These are phyloP conservation scores for Aureobasidium sp. DNA, from an alignment of 2,329 filamentous ascomycete genomes.

Conservation along the genomic window DNA sequence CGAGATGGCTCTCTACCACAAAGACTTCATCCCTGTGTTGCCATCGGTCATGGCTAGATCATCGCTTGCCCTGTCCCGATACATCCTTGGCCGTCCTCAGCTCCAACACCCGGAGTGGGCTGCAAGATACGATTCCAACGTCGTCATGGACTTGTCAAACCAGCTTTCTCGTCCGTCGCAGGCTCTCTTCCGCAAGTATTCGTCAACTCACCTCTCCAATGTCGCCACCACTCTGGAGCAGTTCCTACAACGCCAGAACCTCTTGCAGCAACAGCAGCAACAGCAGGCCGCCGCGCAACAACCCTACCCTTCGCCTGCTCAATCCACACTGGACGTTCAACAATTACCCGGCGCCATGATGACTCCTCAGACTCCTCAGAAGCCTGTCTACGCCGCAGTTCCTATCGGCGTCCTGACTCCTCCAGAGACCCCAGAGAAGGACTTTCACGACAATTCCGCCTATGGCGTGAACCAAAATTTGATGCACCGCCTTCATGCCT, in stretches of 20 bases:
- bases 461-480: conserved; percentile 24
- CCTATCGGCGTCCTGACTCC: conserved; percentile 75
- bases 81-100: conserved; percentile 75
- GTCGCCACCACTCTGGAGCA: conserved; percentile 59
- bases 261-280: conserved; percentile 26
- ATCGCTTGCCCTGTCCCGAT: conserved; percentile 76
- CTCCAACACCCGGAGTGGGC: conserved; percentile 66
- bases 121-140: conserved; percentile 61
- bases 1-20: conserved; percentile 92
- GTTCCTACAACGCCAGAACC: conserved; percentile 57
- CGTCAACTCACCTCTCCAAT: conserved; percentile 56
- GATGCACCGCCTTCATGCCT: conserved; percentile 22
- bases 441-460: conserved; percentile 24
- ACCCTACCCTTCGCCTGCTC: conserved; percentile 16
- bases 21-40: conserved; percentile 89
- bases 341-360: conserved; percentile 56
- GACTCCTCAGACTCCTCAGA: conserved; percentile 73
- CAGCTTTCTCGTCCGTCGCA: conserved; percentile 60
- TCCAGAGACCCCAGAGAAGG: conserved; percentile 70
- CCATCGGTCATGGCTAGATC: conserved; percentile 87
- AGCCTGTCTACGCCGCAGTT: conserved; percentile 58
- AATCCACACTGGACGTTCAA: conserved; percentile 20
- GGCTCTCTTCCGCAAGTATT: conserved; percentile 62
- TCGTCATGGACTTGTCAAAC: conserved; percentile 57
- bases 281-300: conserved; percentile 20